Base-by-base conservation (phyloP, 352 stramenopile genomes). In the Thraustochytrium striatum region DNA sequence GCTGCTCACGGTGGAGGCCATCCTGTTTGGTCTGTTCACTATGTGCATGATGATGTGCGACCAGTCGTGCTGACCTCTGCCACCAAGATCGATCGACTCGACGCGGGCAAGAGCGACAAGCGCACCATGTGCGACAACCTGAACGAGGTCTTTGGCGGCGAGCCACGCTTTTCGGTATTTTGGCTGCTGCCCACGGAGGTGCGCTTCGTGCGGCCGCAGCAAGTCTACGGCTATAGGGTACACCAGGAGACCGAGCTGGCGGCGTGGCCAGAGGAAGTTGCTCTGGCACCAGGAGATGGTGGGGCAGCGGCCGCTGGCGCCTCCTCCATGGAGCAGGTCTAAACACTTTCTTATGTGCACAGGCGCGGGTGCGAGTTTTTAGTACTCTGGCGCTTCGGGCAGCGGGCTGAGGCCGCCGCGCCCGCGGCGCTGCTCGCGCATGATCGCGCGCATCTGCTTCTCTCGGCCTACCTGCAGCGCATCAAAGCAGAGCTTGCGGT, bases 11-110 rank as follows among this genome's bases (percentile, higher is more conserved):
- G 85, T 95, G 7, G 90, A 95, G 78, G 86, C 89, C 33, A 85
- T 97, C 44, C 87, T 99, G 21, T 99, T 99, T 84, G 96, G 95
- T 2, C 87, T 99, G 47, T 99, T 99, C 85, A 99, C 95, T 38
- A 87, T 96, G 78, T 99, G 95, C 85, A 99, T 99, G 93, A 33
- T 55, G 47, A 95, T 98, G 88, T 94, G 92, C 84, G 96, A 99
- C 87, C 96, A 99, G 88, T 98, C 41, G 94, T 99, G 47, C 91
- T 87, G 25, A 97, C 92, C 0, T 94, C 95, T 82, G 91, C 95
- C 79, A 98, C 95, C 38, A 92, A 98, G 82, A 99, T 99, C 86
- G 95, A 99, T 85, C 90, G 95, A 32, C 82, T 98, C 38, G 98
- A 99, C 84, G 94, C 93, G 33, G 90, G 94, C 43, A 85, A 85